A percentile compares a stretch with the other conserved stretches of the same genome.
Conservation (phyloP, 495 filamentous ascomycete genomes). For the Talaromyces thailandensis region DNA sequence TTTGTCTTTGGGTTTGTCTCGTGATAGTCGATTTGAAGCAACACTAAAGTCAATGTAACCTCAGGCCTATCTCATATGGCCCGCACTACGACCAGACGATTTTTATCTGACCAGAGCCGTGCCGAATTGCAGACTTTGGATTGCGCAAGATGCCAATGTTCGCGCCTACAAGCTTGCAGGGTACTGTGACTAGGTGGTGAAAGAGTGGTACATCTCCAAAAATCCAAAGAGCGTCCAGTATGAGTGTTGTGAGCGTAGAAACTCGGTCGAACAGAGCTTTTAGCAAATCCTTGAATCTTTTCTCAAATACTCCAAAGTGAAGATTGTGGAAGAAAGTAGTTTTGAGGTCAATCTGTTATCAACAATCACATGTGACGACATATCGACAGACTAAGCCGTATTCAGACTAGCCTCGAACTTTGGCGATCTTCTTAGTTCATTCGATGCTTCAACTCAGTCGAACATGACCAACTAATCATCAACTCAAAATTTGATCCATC, state of each 20-base stretch:
- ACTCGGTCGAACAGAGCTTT: too few relatives aligned
- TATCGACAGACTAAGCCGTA: background rate
- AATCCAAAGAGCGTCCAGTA: background rate
- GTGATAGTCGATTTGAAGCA: background rate
- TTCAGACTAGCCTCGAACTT: background rate
- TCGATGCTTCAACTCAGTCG: background rate
- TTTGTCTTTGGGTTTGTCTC: background rate
- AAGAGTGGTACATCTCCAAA: background rate
- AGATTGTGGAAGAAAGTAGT: background rate
- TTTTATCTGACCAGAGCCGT: background rate
- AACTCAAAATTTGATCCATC: background rate
- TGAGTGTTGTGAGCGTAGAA: too few relatives aligned
- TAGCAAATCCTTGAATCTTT: too few relatives aligned
- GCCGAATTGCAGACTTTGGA: background rate
- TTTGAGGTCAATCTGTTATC: background rate
- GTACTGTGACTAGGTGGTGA: background rate
- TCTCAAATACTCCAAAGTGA: background rate
- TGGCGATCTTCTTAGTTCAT: background rate
- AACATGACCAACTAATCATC: background rate
- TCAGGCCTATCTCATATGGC: background rate
- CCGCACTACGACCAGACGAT: background rate
- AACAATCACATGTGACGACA: background rate
- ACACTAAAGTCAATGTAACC: background rate
- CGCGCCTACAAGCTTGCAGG: background rate
- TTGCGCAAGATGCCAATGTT: background rate